phyloP scores from a whole-genome alignment of 1,284 basidiomycete genomes.

The Mycena sp. region DNA sequence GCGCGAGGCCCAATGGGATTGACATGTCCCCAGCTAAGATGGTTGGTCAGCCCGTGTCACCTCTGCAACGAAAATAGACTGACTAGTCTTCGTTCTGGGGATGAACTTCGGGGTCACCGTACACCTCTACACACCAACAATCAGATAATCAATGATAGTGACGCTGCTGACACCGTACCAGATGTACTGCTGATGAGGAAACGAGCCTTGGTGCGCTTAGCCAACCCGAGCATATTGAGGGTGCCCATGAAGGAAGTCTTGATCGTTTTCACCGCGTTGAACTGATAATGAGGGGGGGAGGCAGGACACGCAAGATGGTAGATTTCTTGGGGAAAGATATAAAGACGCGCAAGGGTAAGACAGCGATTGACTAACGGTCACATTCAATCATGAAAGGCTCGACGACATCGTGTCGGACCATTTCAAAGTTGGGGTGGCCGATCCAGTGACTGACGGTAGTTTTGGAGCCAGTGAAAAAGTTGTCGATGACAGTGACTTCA shows the following conservation, averaged over 20 bases:
- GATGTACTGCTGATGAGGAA: constrained; percentile 96
- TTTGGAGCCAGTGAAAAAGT: constrained; percentile 98
- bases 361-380: constrained; percentile 74
- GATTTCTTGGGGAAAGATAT: constrained; percentile 71
- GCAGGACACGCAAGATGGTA: constrained; percentile 97
- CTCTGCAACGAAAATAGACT: constrained; percentile 41
- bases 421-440: constrained; percentile 98
- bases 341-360: constrained; percentile 5
- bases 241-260: constrained; percentile 99
- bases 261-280: constrained; percentile 95
- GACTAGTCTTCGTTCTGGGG: constrained; percentile 96
- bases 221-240: constrained; percentile 97
- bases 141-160: constrained; percentile 10
- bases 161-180: constrained; percentile 55
- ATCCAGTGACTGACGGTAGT: constrained; percentile 95
- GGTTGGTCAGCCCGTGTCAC: neutral
- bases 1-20: constrained; percentile 97
- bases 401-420: constrained; percentile 96
- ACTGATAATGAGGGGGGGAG: constrained; percentile 95
- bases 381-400: constrained; percentile 98
- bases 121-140: constrained; percentile 74
- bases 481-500: constrained; percentile 97
- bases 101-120: constrained; percentile 97
- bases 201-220: constrained; percentile 95
- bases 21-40: constrained; percentile 91